Base-by-base conservation (phyloP, 768 basidiomycete genomes). In the Austroboletus eburneus region DNA sequence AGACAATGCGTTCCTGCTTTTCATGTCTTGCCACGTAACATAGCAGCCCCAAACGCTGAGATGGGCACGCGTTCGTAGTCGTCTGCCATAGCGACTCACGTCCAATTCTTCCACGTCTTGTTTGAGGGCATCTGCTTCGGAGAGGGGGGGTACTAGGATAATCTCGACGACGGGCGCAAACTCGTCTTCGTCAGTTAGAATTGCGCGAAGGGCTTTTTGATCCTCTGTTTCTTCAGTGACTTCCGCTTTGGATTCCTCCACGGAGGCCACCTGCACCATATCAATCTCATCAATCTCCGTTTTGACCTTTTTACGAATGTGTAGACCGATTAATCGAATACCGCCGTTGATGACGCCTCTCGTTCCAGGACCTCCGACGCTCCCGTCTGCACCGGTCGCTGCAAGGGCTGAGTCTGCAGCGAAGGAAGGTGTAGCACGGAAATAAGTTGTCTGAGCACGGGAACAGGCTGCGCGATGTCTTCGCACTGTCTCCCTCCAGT, bases 31-130 rank as follows among this genome's bases (percentile, higher is more conserved):
- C 95, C 95, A 36, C 93, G 79, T 5, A 96, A 73, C 56, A 98
- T 77, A 7, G 96, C 96, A 5, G 87, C 83, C 6, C 96, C 95
- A 55, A 98, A 99, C 46, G 90, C 86, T 5, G 87, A 84, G 14
- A 99, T 84, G 0, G 96, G 96, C 1, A 97, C 81, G 17, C 92
- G 85, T 29, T 80, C 80, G 61, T 98, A 99, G 65, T 94, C 95
- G 0, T 88, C 83, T 14, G 88, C 67, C 0, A 87, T 81, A 1
- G 93, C 82, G 43, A 67, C 65, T 6, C 87, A n/a, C 86, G 0
- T 90, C 90, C 5, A 95, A 78, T 13, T 83, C 83, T 16, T 74
- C 75, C 4, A 98, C 76, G 60, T 97, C 95, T 64, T 91, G 83
- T 47, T 79, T 79, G 58, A 87, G 82, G 0, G 91, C 93, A 37